phyloP scores from a whole-genome alignment of 2,329 filamentous ascomycete species.

The Apiospora hydei region DNA sequence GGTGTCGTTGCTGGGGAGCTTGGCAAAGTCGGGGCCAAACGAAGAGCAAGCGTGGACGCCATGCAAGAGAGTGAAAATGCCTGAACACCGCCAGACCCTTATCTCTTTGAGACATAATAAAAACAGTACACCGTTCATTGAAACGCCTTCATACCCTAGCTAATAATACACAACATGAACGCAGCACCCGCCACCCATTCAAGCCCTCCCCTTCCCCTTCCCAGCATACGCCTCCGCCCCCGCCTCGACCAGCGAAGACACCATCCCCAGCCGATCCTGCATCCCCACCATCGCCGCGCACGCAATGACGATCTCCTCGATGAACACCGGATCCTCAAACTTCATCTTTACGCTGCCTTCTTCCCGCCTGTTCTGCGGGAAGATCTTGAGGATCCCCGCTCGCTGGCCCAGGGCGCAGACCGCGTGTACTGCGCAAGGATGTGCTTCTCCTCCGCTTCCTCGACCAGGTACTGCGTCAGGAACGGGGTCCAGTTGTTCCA shows the following conservation, averaged over 20 bases:
- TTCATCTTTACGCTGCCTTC: neutral
- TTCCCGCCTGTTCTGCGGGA: neutral
- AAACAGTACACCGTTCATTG: no score
- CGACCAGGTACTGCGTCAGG: constrained; percentile 6
- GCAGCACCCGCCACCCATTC: neutral
- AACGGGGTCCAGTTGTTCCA: constrained; percentile 9
- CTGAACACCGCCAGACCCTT: no score
- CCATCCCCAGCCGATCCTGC: constrained; percentile 15
- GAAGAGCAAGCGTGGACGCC: constrained; percentile 41
- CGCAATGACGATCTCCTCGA: neutral
- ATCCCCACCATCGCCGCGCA: constrained; percentile 21
- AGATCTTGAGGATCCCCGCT: constrained; percentile 10
- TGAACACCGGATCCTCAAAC: neutral
- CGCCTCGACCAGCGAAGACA: constrained; percentile 19
- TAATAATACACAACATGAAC: no score
- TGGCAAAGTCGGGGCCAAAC: constrained; percentile 34
- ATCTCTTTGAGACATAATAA: no score
- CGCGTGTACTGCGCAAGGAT: constrained; percentile 10
- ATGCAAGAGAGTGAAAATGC: no score
- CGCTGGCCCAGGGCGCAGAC: constrained; percentile 7
- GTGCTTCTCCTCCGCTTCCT: neutral
- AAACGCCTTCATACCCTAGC: no score
- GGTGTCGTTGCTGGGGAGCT: neutral
- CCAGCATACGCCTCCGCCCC: neutral
- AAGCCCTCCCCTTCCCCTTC: constrained; percentile 16